Conservation (phyloP, 164 flowering plant species). For the Berberis vulgaris region DNA sequence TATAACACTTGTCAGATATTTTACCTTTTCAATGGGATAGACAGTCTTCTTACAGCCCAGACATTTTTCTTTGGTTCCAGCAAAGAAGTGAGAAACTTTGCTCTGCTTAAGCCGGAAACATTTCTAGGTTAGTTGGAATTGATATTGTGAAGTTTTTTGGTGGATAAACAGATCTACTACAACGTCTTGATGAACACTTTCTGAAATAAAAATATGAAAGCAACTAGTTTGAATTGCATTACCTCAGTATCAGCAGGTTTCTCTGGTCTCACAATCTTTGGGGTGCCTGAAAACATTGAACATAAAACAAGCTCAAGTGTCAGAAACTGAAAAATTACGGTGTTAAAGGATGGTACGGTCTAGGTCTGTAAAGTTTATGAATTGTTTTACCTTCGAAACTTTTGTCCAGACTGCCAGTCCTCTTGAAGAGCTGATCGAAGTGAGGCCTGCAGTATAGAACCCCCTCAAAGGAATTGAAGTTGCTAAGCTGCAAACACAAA, state of each 20-base stretch:
- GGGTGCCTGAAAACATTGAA: conserved; percentile 51
- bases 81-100: conserved; percentile 52
- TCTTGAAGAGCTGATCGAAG: conserved; percentile 84
- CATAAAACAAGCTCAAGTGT: not conserved
- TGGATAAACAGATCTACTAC: not conserved
- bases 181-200: not conserved
- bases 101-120: conserved; percentile 27
- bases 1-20: not conserved
- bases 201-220: not conserved
- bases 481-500: conserved; percentile 63
- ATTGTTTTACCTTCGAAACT: conserved; percentile 75
- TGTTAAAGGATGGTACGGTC: not conserved
- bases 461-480: conserved; percentile 92
- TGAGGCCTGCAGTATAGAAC: conserved; percentile 95
- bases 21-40: conserved; percentile 75
- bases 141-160: not conserved
- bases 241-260: conserved; percentile 64
- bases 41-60: conserved; percentile 64
- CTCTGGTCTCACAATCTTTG: conserved; percentile 66
- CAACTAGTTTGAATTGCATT: conserved; percentile 1
- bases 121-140: not conserved
- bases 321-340: not conserved
- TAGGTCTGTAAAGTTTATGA: not conserved
- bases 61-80: conserved; percentile 79
- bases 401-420: conserved; percentile 90